phyloP scores from a whole-genome alignment of 2,329 filamentous ascomycete species.

The Aspergillus transmontanensis region DNA sequence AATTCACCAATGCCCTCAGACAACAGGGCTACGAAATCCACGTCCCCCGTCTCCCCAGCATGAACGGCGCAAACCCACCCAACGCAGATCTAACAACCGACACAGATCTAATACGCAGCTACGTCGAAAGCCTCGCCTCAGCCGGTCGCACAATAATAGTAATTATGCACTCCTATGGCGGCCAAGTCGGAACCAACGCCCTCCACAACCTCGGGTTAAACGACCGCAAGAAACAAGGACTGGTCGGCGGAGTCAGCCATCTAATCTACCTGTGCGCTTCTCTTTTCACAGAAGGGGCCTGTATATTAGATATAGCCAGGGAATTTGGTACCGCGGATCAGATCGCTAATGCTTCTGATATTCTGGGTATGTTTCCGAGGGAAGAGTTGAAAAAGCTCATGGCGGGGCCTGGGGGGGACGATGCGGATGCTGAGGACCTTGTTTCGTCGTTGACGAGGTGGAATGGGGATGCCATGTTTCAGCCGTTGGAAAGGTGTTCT shows the following conservation, averaged over 20 bases:
- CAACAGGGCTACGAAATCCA: slow-evolving; percentile 9
- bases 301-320: not conserved
- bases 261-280: not conserved
- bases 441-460: not conserved
- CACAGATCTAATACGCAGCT: not conserved
- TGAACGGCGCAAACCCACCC: slow-evolving; percentile 13
- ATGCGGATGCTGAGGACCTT: not conserved
- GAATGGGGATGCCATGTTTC: not conserved
- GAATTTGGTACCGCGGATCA: not conserved
- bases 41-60: not conserved
- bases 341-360: not conserved
- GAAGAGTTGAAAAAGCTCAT: not conserved
- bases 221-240: not conserved
- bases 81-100: slow-evolving; percentile 12
- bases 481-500: not conserved
- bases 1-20: not conserved
- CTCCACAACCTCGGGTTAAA: not conserved
- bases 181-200: slow-evolving; percentile 14
- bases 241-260: not conserved
- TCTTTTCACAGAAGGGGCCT: not conserved
- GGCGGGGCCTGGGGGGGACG: not conserved
- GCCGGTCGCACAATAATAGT: slow-evolving; percentile 6
- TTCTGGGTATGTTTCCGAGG: not conserved
- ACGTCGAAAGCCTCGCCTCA: not conserved
- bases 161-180: slow-evolving; percentile 16